phyloP scores from a whole-genome alignment of 2,329 filamentous ascomycete genomes.

The Cladophialophora bantiana region DNA sequence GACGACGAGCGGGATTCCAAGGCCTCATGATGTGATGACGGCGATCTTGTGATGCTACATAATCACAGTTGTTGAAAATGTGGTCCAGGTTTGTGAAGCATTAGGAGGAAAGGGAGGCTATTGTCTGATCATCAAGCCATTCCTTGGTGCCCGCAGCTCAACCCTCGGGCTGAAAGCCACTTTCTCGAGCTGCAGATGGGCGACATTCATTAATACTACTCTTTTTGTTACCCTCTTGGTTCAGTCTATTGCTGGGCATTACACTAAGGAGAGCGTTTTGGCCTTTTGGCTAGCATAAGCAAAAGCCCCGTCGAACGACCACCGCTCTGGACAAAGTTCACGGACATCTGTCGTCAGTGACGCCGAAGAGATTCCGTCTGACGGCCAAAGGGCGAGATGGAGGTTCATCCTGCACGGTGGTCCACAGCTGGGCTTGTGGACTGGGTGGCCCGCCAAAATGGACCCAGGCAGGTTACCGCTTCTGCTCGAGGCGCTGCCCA shows the following conservation, averaged over 20 bases:
- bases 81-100: not conserved
- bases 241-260: not conserved
- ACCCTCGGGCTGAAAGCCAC: slow-evolving; percentile 1
- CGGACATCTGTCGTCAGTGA: not conserved
- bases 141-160: not conserved
- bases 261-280: not conserved
- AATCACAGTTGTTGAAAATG: not conserved
- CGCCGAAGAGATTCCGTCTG: not conserved
- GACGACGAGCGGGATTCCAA: not conserved
- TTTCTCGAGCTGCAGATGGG: not conserved
- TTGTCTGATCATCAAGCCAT: slow-evolving; percentile 4
- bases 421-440: not conserved
- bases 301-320: not conserved
- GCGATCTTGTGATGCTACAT: not conserved
- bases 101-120: not conserved
- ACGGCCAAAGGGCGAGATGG: not conserved
- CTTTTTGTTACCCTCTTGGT: not conserved
- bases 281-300: slow-evolving; percentile 2
- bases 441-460: not conserved
- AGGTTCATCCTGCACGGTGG: slow-evolving; percentile 2
- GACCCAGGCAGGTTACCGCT: slow-evolving; percentile 2
- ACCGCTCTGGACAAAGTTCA: not conserved
- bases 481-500: slow-evolving; percentile 7
- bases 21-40: not conserved
- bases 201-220: not conserved